phyloP scores from a whole-genome alignment of 306 rosid genomes.

The Cyamopsis tetragonoloba region DNA sequence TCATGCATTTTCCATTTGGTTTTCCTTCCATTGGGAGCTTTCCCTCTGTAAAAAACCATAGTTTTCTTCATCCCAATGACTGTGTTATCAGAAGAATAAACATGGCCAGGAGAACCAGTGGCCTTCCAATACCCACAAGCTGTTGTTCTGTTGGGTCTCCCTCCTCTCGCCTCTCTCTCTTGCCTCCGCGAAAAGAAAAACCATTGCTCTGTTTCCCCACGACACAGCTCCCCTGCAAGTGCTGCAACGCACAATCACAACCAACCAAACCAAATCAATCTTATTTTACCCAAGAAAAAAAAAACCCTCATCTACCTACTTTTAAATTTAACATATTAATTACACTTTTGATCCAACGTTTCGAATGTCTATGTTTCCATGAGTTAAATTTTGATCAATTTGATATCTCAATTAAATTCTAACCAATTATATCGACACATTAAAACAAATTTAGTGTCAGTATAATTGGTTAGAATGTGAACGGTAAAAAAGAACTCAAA shows the following conservation, averaged over 20 bases:
- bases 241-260: conserved; percentile 49
- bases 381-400: too few species aligned
- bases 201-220: conserved; percentile 72
- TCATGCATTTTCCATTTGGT: conserved; percentile 88
- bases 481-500: too few species aligned
- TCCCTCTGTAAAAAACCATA: conserved; percentile 75
- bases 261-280: neutral
- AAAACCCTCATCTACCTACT: too few species aligned
- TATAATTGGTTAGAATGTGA: too few species aligned
- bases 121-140: conserved; percentile 79
- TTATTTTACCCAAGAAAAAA: too few species aligned
- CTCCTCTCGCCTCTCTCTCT: conserved; percentile 66
- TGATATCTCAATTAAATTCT: too few species aligned
- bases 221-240: conserved; percentile 55
- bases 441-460: too few species aligned
- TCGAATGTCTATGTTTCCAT: too few species aligned
- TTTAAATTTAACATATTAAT: too few species aligned
- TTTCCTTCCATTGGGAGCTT: conserved; percentile 69
- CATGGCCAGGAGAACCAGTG: conserved; percentile 67
- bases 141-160: conserved; percentile 67
- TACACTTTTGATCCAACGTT: too few species aligned
- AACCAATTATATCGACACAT: too few species aligned
- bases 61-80: conserved; percentile 67
- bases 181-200: conserved; percentile 69
- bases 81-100: conserved; percentile 53